Evolutionary conservation across 2,329 filamentous ascomycete species (phyloP), one percentile per base, ranked within the genome.

Genomic region (Didymella keratinophila): DNA sequence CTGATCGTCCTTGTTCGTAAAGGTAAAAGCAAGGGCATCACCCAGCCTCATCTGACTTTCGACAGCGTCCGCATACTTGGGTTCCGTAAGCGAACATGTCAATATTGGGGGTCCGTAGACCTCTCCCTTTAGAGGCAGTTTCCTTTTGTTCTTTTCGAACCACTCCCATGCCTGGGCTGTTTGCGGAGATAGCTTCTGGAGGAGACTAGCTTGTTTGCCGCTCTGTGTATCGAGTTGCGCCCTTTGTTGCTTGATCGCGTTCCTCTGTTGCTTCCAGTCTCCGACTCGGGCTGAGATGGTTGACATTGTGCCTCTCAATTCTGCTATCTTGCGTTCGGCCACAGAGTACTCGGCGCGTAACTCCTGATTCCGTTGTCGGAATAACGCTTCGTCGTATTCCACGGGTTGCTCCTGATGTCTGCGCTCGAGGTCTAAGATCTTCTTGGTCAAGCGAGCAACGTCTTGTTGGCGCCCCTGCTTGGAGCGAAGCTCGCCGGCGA

Each of bases 51-150:
- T 72, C 11, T 86, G 70, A 4, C 82, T 80, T 72, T 92, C 89
- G 9, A 91, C 74, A 12, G 81, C 82, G 66, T 85, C 78, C 11
- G 85, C 85, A 73, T 90, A 92, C 52, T 80, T 83, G 34, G 87
- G 82, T 66, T 96, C 86, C 65, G 89, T 93, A 52, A 97, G 80
- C 0, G 89, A 90, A 76, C 93, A 97, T 57, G 85, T 89, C 30
- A 97, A 80, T 70, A 95, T 86, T 0, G 93, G 88, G 6, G 93
- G 93, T 0, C 91, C 92, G 71, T 90, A 92, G 4, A 97, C 88
- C 57, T 89, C 84, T 64, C 89, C 87, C 70, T 90, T 85, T 63
- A 97, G 95, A 47, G 84, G 76, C 1, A 76, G 48, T 2, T 34
- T 56, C 53, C 83, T 73, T 58, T 83, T 84, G 72, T 99, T 87